Conservation (phyloP, 2,329 filamentous ascomycete species). For the Alternaria longipes region DNA sequence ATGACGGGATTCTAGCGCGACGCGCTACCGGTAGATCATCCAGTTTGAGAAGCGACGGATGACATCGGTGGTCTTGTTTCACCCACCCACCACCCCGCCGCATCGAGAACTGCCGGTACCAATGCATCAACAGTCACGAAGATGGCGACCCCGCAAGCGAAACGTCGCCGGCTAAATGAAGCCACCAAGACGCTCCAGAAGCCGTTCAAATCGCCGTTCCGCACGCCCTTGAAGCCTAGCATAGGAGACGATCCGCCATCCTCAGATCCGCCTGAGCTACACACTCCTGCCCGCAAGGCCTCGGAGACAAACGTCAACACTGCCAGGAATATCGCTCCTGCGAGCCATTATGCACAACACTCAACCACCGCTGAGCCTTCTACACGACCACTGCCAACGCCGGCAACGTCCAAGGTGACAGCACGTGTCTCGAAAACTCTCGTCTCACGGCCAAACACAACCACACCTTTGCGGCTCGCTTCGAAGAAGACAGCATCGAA, state of each 20-base stretch:
- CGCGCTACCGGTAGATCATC: constrained; percentile 1
- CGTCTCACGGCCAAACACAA: constrained; percentile 19
- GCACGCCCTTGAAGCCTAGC: constrained; percentile 52
- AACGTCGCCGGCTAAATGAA: constrained; percentile 70
- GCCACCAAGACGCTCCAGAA: constrained; percentile 69
- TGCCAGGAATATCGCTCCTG: not conserved
- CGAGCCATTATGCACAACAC: not conserved
- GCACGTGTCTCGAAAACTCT: constrained; percentile 23
- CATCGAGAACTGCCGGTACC: not conserved
- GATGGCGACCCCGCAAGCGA: constrained; percentile 64
- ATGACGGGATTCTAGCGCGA: constrained; percentile 13
- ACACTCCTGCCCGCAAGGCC: constrained; percentile 6
- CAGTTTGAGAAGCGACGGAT: constrained; percentile 7
- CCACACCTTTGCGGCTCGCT: constrained; percentile 21
- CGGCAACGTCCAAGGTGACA: constrained; percentile 9
- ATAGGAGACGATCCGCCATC: constrained; percentile 35
- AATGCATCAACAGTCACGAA: constrained; percentile 28
- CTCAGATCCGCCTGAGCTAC: constrained; percentile 34
- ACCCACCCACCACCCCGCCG: not conserved
- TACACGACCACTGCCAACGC: constrained; percentile 1
- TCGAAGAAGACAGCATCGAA: constrained; percentile 30
- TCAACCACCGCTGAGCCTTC: not conserved
- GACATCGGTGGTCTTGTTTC: constrained; percentile 5
- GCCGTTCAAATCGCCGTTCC: constrained; percentile 77
- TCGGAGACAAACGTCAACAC: not conserved